Conservation (phyloP, 495 filamentous ascomycete genomes). For the Astrocystis sublimbata region DNA sequence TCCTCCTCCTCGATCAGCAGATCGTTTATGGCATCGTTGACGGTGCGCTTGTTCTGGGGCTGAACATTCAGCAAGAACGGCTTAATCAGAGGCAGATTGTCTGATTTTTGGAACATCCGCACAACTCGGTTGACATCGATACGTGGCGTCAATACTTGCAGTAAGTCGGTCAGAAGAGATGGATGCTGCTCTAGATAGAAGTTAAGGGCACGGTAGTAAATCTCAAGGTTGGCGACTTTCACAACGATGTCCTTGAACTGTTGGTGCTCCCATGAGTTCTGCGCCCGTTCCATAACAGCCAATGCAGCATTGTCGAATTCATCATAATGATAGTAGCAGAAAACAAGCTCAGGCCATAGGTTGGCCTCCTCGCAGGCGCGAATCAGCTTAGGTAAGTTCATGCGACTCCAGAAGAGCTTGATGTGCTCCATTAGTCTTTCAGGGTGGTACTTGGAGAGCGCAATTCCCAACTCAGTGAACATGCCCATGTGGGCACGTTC, state of each 20-base stretch:
- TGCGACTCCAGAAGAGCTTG: slow-evolving; percentile 97
- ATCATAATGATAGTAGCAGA: slow-evolving; percentile 99
- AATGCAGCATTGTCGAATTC: slow-evolving; percentile 98
- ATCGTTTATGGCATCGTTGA: slow-evolving; percentile 98
- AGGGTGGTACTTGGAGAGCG: slow-evolving; percentile 93
- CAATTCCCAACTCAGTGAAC: slow-evolving; percentile 95
- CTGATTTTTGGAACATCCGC: slow-evolving; percentile 95
- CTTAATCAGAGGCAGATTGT: slow-evolving; percentile 98
- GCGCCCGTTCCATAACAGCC: slow-evolving; percentile 98
- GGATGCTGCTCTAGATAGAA: slow-evolving; percentile 99
- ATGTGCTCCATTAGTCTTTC: slow-evolving; percentile 98
- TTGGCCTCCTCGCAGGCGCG: slow-evolving; percentile 92
- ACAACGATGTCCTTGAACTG: slow-evolving; percentile 99
- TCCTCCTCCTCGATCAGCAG: slow-evolving; percentile 98
- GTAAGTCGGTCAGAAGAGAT: slow-evolving; percentile 88
- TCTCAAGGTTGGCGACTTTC: slow-evolving; percentile 98
- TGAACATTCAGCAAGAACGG: slow-evolving; percentile 98
- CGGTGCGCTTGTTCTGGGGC: slow-evolving; percentile 93
- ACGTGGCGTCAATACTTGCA: slow-evolving; percentile 85
- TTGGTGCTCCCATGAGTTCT: slow-evolving; percentile 99
- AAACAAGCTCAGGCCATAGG: slow-evolving; percentile 96
- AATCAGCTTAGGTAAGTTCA: slow-evolving; percentile 99
- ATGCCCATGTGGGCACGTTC: slow-evolving; percentile 83
- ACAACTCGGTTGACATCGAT: slow-evolving; percentile 99
- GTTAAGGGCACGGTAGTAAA: slow-evolving; percentile 96